A percentile compares a stretch with the other conserved stretches of the same genome.
These are phyloP conservation scores for Nasturtium officinale DNA, from an alignment of 345 rosid genomes.

Conservation along the genomic window DNA sequence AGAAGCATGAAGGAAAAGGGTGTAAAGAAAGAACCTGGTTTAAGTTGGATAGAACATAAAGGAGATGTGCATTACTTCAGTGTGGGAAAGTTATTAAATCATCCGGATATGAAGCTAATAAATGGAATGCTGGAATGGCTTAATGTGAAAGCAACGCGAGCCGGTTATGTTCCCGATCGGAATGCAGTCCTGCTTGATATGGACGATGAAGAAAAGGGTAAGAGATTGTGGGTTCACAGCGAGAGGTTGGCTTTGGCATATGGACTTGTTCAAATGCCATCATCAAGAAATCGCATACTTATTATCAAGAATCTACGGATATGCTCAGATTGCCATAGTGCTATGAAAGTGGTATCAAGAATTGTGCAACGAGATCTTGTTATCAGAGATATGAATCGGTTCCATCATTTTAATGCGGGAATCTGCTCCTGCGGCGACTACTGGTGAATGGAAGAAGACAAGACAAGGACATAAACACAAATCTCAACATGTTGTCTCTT, in stretches of 20 bases:
- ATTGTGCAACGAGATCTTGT: slow-evolving; percentile 66
- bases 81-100: slow-evolving; percentile 54
- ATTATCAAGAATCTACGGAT: slow-evolving; percentile 80
- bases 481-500: slow-evolving; percentile 26
- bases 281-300: slow-evolving; percentile 52
- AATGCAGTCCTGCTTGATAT: slow-evolving; percentile 58
- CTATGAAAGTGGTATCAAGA: slow-evolving; percentile 68
- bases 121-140: slow-evolving; percentile 87
- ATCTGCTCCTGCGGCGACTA: slow-evolving; percentile 79
- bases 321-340: slow-evolving; percentile 77
- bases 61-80: slow-evolving; percentile 68
- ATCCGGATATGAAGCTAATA: slow-evolving; percentile 68
- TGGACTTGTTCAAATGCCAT: slow-evolving; percentile 58
- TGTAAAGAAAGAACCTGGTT: slow-evolving; percentile 78
- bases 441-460: slow-evolving; percentile 54
- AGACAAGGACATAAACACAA: slow-evolving; percentile 9
- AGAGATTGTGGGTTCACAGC: slow-evolving; percentile 76
- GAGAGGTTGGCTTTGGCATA: slow-evolving; percentile 87
- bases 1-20: slow-evolving; percentile 69
- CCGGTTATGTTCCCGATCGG: slow-evolving; percentile 64
- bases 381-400: slow-evolving; percentile 81
- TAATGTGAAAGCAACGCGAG: slow-evolving; percentile 63
- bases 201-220: slow-evolving; percentile 63
- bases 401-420: slow-evolving; percentile 76
- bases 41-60: slow-evolving; percentile 87